Evolutionary conservation across 768 basidiomycete species (phyloP), one percentile per base, ranked within the genome.

Genomic region (Suillus hirtellus): DNA sequence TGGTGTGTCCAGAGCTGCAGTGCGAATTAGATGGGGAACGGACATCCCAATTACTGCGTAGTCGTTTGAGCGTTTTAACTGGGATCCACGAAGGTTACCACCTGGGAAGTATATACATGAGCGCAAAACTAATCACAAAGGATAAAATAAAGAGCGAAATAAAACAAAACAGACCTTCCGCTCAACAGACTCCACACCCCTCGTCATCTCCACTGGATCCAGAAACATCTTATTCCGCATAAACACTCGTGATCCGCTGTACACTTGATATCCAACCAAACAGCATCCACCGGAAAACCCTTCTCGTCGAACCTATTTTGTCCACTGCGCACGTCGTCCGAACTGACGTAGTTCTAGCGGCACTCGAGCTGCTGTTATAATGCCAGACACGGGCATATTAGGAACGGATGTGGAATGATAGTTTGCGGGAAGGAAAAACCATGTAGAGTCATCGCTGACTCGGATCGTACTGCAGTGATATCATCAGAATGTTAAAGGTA

Each of bases 261-360:
- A 75, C 96, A 97, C 73, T 97, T 96, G 69, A 99, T 97, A 76
- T 97, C 96, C 49, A 98, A 84, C 96, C 96, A 98, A 71, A 98
- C 89, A 3, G 96, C 95, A 70, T 98, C 96, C 14, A 99, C 86
- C 0, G 96, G 97, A 63, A 98, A 93, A 69, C 96, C 92, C 49
- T 90, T 92, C 68, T 96, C 93, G 64, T 99, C 97, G 70, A 99
- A 97, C 59, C 89, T 82, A 71, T 80, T 31, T 5, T 31, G 31
- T 31, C 3, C 4, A 31, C 31, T 31, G 31, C 31, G 83, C 9
- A 99, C 82, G 74, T 98, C 96, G 14, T 90, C 87, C 31, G 92
- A 89, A 77, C 89, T 92, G 66, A 96, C 82, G 71, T 99, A 99
- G 73, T 99, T 99, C 97, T 97, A 99, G 42, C 97, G 82, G 74